Conservation (phyloP, 164 flowering plant species). For the Tetracentron sinense region DNA sequence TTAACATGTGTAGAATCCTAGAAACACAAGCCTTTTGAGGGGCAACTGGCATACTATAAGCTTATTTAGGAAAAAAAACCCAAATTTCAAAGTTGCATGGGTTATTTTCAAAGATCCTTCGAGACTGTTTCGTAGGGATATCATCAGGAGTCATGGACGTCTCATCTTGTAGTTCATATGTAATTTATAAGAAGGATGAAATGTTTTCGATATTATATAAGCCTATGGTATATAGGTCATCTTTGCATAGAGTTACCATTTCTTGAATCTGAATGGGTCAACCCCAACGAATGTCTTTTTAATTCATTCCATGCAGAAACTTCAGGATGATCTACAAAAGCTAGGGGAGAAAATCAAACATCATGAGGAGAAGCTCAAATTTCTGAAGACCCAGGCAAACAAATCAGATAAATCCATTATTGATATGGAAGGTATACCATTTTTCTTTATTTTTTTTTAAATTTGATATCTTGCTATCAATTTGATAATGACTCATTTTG, state of each 20-base stretch:
- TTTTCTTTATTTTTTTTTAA: not conserved
- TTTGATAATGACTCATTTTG: too few relatives aligned
- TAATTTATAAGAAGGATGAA: too few relatives aligned
- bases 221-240: not conserved
- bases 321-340: slow-evolving; percentile 56
- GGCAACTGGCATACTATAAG: too few relatives aligned
- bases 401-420: slow-evolving; percentile 61
- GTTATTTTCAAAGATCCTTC: not conserved
- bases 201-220: too few relatives aligned
- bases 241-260: not conserved
- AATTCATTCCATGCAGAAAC: slow-evolving; percentile 41
- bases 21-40: too few relatives aligned
- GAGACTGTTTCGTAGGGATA: not conserved
- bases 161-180: not conserved
- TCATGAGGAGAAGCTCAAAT: slow-evolving; percentile 62
- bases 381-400: slow-evolving; percentile 42
- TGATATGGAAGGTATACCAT: slow-evolving; percentile 76
- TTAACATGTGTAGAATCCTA: too few relatives aligned
- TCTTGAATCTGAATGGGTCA: not conserved
- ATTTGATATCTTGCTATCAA: not conserved
- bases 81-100: slow-evolving; percentile 50
- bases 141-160: not conserved
- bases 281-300: not conserved
- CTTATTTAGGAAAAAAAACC: too few relatives aligned
- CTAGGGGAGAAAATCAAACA: slow-evolving; percentile 60